Evolutionary conservation across 2,329 filamentous ascomycete species (phyloP), one percentile per base, ranked within the genome.

Genomic region (Hypoxylon sp.): DNA sequence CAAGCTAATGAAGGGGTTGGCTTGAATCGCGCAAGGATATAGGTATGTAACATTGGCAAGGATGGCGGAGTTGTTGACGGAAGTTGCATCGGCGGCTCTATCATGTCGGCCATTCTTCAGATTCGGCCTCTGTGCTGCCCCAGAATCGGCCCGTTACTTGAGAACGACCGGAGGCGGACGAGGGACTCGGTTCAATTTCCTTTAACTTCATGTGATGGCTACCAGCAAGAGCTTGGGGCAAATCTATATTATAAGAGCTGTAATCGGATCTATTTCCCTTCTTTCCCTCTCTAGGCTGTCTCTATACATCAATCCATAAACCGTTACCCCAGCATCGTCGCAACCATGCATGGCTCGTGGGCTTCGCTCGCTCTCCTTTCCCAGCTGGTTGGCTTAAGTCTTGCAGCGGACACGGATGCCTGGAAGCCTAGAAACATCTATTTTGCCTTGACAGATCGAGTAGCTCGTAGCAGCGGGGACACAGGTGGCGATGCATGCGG

Each of bases 401-500:
- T 76, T 19, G 74, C 78, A 13, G 80, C 80, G 1, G 78, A 80
- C 65, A 75, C 76, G n/a, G 76, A 68, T 4, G 75, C 80, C 34
- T 88, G 86, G 86, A 86, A 85, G 73, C 79, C 81, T 25, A 83
- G 83, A 60, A 86, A 84, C 48, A 87, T 89, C 60, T 89, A 89
- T 75, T 87, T 88, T 77, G 82, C 85, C 38, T 76, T 89, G 71
- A 87, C 86, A 2, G 86, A 88, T 72, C 84, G 87, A 1, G 83
- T 86, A 64, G 86, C 85, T 3, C 82, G 82, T 7, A 81, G 77
- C 2, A 79, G 81, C 68, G 83, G 82, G 21, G 81, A 79, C 3
- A 82, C 80, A 3, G 82, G 83, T n/a, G 78, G 76, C 21, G 64
- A 78, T 1, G 86, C 85, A 71, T 78, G 82, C 53, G 72, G 78